Base-by-base conservation (phyloP, 805 yeast species). In the Candida broadrunensis region DNA sequence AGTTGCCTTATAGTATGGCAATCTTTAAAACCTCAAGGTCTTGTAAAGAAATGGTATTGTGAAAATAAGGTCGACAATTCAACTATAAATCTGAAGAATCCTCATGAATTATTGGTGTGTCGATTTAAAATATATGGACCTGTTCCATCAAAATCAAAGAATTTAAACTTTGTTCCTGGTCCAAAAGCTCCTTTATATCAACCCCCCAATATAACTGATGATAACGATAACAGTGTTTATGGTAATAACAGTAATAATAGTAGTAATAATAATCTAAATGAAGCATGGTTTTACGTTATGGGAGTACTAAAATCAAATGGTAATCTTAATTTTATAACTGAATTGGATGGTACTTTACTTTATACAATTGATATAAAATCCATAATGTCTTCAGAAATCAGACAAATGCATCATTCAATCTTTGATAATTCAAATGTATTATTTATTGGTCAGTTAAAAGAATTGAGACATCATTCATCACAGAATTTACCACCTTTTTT, bases 241-340 rank as follows among this genome's bases (percentile, higher is more conserved):
- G 15, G 20, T 23, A 15, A 3, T 30, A n/a, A 21, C 16, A 14
- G 6, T 33, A 21, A 21, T 33, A 5, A 14, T 27, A 6, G 16
- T 21, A 39, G 38, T 30, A 41, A 33, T 26, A 29, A 43, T 23
- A 39, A 47, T 33, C 33, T 56, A 18, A 54, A 63, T 17, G 86
- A 80, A 52, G 81, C 81, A 4, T 85, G 91, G 91, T 83, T 83
- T 53, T 73, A 70, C 38, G 78, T 85, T 1, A 82, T 81, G 83
- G 89, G 86, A 0, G 83, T 80, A 14, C 54, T 85, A 32, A 78
- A 77, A 53, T 75, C 84, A 1, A 72, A 80, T 51, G 93, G 93
- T 3, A 54, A 65, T 4, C 61, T 85, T 24, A 79, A 84, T 47
- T 58, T 85, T 36, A 61, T 83, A 14, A 63, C 77, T 26, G 88